phyloP scores from a whole-genome alignment of 1,139 yeast genomes.

The Candida smagusa region DNA sequence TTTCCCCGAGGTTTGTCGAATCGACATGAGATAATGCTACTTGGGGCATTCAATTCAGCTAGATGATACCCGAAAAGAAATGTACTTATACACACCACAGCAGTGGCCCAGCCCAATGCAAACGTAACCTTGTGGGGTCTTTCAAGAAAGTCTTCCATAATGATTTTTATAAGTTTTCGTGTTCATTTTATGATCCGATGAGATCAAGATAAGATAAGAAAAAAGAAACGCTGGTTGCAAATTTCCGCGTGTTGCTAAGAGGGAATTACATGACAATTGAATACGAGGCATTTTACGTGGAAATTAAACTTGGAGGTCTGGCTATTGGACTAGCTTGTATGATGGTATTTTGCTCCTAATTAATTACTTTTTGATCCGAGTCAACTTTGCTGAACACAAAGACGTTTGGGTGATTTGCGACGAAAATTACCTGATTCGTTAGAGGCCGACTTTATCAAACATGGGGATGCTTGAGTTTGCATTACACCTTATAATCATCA shows the following conservation, averaged over 20 bases:
- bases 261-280: background rate
- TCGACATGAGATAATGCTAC: constrained; percentile 52
- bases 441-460: too few relatives aligned
- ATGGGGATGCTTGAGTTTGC: background rate
- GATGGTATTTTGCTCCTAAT: too few relatives aligned
- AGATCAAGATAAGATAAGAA: constrained; percentile 4
- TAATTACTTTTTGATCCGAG: too few relatives aligned
- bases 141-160: constrained; percentile 11
- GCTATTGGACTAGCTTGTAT: too few relatives aligned
- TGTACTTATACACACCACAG: constrained; percentile 63
- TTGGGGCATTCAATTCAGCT: constrained; percentile 87
- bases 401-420: too few relatives aligned
- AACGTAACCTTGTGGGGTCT: constrained; percentile 26
- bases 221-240: constrained; percentile 1
- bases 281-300: too few relatives aligned
- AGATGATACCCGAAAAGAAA: constrained; percentile 90
- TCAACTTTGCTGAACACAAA: too few relatives aligned
- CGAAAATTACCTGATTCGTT: too few relatives aligned
- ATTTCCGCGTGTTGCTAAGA: too few relatives aligned
- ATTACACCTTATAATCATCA: constrained; percentile 27
- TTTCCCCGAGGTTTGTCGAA: constrained; percentile 20
- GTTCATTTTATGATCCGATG: background rate
- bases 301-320: too few relatives aligned
- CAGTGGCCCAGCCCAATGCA: constrained; percentile 33
- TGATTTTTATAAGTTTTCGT: constrained; percentile 1